Conservation (phyloP, 345 rosid species). For the Corchorus olitorius region DNA sequence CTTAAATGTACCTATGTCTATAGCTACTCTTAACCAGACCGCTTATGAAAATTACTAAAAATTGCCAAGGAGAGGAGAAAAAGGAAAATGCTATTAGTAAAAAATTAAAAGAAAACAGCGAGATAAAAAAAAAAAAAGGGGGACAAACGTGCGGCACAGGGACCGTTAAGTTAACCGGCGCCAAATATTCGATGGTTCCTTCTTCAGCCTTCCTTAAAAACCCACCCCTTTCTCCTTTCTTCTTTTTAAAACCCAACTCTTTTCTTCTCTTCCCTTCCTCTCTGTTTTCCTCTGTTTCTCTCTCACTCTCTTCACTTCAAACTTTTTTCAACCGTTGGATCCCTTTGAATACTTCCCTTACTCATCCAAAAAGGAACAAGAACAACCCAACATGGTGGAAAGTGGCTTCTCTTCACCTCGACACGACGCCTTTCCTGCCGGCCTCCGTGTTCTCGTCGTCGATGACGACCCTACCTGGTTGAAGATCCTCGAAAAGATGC, state of each 20-base stretch:
- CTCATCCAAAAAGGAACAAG: no score
- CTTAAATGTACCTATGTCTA: no score
- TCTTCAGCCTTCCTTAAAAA: conserved; percentile 24
- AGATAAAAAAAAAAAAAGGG: background rate
- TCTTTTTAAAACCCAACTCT: background rate
- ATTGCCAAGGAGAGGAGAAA: no score
- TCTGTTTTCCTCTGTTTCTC: conserved; percentile 3
- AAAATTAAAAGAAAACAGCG: no score
- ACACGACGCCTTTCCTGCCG: conserved; percentile 66
- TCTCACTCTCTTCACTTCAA: background rate
- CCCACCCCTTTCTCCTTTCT: conserved; percentile 26
- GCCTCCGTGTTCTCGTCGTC: conserved; percentile 93
- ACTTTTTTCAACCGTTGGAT: conserved; percentile 12
- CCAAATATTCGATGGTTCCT: conserved; percentile 46
- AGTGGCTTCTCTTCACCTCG: conserved; percentile 73
- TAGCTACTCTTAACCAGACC: no score
- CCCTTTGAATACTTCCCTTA: background rate
- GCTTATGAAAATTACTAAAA: no score
- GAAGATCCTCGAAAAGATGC: conserved; percentile 98
- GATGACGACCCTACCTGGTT: conserved; percentile 97
- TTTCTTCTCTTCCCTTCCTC: background rate
- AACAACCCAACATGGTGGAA: conserved; percentile 40
- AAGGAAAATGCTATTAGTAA: no score
- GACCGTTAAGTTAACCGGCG: conserved; percentile 60
- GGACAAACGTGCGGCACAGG: conserved; percentile 40